Conservation (phyloP, 257 asterid genomes). For the Avicennia marina region DNA sequence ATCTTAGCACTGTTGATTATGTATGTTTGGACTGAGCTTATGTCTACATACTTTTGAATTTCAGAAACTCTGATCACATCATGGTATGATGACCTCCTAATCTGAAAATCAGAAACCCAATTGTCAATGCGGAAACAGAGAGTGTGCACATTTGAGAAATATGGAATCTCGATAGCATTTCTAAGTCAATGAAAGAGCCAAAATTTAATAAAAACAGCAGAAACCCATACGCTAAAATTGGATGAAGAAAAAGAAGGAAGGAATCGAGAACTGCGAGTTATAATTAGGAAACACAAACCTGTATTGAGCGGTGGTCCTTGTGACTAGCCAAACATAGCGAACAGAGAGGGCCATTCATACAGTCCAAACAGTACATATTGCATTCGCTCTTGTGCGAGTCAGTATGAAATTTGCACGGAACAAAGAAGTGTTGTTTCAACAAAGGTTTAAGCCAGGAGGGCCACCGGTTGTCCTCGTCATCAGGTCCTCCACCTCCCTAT, state of each 20-base stretch:
- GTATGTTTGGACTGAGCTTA: slow-evolving; percentile 69
- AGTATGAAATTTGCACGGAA: slow-evolving; percentile 48
- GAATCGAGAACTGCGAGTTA: too few species aligned
- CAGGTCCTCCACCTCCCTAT: slow-evolving; percentile 61
- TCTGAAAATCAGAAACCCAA: slow-evolving; percentile 39
- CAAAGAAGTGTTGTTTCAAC: slow-evolving; percentile 42
- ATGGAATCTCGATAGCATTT: too few species aligned
- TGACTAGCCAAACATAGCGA: slow-evolving; percentile 46
- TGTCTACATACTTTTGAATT: slow-evolving; percentile 72
- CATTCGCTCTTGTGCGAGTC: slow-evolving; percentile 63
- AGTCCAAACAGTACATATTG: slow-evolving; percentile 59
- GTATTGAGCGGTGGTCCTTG: slow-evolving; percentile 54
- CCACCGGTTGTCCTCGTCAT: slow-evolving; percentile 64
- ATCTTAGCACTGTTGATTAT: slow-evolving; percentile 81
- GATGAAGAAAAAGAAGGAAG: neutral
- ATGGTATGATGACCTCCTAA: slow-evolving; percentile 88
- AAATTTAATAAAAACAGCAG: too few species aligned
- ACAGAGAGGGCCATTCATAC: slow-evolving; percentile 55
- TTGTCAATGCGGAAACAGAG: too few species aligned
- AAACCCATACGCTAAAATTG: slow-evolving; percentile 16
- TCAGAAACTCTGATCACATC: slow-evolving; percentile 80
- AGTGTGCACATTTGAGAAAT: too few species aligned
- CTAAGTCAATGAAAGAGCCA: too few species aligned
- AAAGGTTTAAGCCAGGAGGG: slow-evolving; percentile 58
- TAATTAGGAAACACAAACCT: too few species aligned